A percentile compares a stretch with the other conserved stretches of the same genome.
phyloP scores from a whole-genome alignment of 1,284 basidiomycete species.

The Ceraceosorus guamensis region DNA sequence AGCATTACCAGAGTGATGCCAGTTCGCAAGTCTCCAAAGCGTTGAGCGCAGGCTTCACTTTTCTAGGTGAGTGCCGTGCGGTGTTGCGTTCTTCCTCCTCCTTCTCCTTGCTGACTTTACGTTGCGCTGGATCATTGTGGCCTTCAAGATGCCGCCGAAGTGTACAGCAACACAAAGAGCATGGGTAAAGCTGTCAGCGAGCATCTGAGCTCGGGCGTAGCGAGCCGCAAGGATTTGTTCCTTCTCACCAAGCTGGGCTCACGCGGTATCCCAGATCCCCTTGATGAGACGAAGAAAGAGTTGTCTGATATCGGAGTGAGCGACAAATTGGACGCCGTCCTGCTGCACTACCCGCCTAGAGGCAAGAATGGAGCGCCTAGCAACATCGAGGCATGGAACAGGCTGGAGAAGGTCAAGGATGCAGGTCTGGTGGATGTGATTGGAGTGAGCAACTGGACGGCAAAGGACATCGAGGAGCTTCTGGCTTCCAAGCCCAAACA shows the following conservation, averaged over 20 bases:
- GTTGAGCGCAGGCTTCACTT: background rate
- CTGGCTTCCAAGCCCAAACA: conserved; percentile 23
- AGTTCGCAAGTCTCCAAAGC: background rate
- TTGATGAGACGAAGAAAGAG: background rate
- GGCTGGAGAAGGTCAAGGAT: conserved; percentile 27
- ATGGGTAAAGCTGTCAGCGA: background rate
- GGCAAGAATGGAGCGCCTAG: conserved; percentile 23
- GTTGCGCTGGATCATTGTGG: background rate
- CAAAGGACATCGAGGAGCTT: conserved; percentile 27
- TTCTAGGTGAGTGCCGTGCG: background rate
- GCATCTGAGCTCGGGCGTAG: background rate
- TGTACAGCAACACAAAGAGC: background rate
- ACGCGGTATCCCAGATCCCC: background rate
- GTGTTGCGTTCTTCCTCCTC: too few species aligned
- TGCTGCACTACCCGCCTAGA: conserved; percentile 30
- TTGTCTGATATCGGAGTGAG: conserved; percentile 10
- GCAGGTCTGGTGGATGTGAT: conserved; percentile 21
- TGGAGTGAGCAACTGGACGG: conserved; percentile 31
- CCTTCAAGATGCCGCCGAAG: background rate
- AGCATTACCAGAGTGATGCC: background rate
- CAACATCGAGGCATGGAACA: conserved; percentile 33
- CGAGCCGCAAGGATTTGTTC: background rate
- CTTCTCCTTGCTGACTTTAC: too few species aligned
- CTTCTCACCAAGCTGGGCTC: background rate
- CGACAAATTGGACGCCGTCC: conserved; percentile 21